Percentiles rank a stretch among this genome's conserved stretches.
These are phyloP conservation scores for Fusarium chuoi DNA, from an alignment of 2,329 filamentous ascomycete species.

Conservation along the genomic window DNA sequence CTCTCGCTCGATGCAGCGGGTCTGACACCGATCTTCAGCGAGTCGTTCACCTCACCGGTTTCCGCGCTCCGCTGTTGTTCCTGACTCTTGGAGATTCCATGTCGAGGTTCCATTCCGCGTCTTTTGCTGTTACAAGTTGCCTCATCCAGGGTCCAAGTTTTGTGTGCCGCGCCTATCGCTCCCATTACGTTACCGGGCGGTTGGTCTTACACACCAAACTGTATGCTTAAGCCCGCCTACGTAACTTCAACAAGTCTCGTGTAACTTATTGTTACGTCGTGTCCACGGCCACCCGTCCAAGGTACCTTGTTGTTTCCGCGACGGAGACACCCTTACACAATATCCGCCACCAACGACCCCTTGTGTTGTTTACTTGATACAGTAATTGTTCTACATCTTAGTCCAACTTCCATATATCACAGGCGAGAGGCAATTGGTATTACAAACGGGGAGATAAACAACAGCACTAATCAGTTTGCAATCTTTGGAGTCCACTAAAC, in stretches of 20 bases:
- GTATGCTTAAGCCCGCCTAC: conserved; percentile 17
- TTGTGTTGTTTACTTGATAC: conserved; percentile 13
- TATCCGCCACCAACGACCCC: conserved; percentile 9
- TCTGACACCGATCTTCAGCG: conserved; percentile 6
- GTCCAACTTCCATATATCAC: background rate
- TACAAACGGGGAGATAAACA: background rate
- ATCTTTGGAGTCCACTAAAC: conserved; percentile 35
- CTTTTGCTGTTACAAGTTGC: background rate
- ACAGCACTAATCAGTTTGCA: conserved; percentile 12
- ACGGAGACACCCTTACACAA: background rate
- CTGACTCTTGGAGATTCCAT: conserved; percentile 4
- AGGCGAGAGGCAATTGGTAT: background rate
- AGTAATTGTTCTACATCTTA: conserved; percentile 16
- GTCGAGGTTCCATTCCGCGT: background rate
- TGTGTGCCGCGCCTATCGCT: conserved; percentile 28
- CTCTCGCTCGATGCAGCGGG: conserved; percentile 22
- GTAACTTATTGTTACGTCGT: conserved; percentile 3
- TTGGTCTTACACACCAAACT: conserved; percentile 4
- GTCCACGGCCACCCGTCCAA: background rate
- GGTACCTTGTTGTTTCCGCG: background rate
- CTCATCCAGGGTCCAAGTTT: conserved; percentile 2
- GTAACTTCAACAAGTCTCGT: conserved; percentile 14
- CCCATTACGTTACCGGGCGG: conserved; percentile 5
- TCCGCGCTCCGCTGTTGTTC: conserved; percentile 6
- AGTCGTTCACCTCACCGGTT: conserved; percentile 27